Conservation (phyloP, 1,284 basidiomycete genomes). For the Malassezia psittaci region DNA sequence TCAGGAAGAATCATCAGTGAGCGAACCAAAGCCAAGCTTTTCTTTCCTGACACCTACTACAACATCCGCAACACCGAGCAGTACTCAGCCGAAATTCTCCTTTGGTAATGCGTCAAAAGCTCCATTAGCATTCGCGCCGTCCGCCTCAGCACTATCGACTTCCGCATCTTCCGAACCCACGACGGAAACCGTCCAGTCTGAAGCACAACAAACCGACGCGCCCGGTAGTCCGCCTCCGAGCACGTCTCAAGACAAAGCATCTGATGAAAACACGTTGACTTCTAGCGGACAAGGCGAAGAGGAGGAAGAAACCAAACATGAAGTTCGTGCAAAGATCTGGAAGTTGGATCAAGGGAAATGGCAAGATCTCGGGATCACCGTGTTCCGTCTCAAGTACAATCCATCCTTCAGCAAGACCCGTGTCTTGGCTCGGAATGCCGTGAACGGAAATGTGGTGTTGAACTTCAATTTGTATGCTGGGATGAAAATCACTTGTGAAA, state of each 20-base stretch:
- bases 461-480: constrained; percentile 33
- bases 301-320: constrained; percentile 24
- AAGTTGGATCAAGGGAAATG: constrained; percentile 28
- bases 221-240: neutral
- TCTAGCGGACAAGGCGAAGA: constrained; percentile 36
- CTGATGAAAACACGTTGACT: neutral
- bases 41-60: too few relatives aligned
- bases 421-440: constrained; percentile 36
- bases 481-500: constrained; percentile 24
- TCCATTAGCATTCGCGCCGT: neutral
- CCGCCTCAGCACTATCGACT: neutral
- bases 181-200: neutral
- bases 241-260: neutral
- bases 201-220: neutral
- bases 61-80: too few relatives aligned
- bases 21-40: too few relatives aligned
- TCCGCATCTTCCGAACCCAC: neutral
- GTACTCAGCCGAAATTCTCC: neutral
- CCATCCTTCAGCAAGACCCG: constrained; percentile 21
- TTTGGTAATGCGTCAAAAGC: neutral
- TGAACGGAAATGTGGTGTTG: constrained; percentile 35
- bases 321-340: constrained; percentile 39
- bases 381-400: constrained; percentile 32
- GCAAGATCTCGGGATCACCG: constrained; percentile 37
- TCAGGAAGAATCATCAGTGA: neutral